Base-by-base conservation (phyloP, 2,329 filamentous ascomycete species). In the Xylaria sp. region DNA sequence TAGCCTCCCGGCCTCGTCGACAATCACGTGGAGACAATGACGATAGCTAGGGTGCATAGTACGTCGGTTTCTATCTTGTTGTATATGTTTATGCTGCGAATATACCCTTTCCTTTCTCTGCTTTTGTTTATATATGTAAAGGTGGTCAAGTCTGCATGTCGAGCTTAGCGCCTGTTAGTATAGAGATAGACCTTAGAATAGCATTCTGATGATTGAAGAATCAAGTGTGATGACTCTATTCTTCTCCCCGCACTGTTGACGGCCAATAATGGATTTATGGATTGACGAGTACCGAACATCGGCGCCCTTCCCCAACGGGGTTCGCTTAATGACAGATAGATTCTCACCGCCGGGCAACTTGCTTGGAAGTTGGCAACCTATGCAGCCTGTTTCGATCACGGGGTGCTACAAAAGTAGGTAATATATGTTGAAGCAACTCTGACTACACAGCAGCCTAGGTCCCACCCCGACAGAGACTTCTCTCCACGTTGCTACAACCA, bases 401-500 rank as follows among this genome's bases (percentile, higher is more conserved):
- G n/a, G n/a, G n/a, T n/a, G n/a, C n/a, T n/a, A n/a, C n/a, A n/a
- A n/a, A n/a, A n/a, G n/a, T n/a, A n/a, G n/a, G n/a, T n/a, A n/a
- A n/a, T n/a, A n/a, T n/a, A n/a, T n/a, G n/a, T n/a, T n/a, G n/a
- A n/a, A n/a, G n/a, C n/a, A n/a, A n/a, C n/a, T n/a, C n/a, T n/a
- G n/a, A n/a, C n/a, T n/a, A n/a, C n/a, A n/a, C n/a, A n/a, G n/a
- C n/a, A n/a, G n/a, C n/a, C n/a, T n/a, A n/a, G n/a, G n/a, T n/a
- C 6, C 27, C 41, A 23, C 53, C 27, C 29, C 41, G 52, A 15
- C 58, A 79, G 86, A 85, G 63, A 86, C 75, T 87, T 85, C 74
- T 87, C 85, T 0, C 75, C 80, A 46, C 75, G 81, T 37, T 88
- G 85, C 65, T 77, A 83, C 19, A 77, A 76, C 33, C 77, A 87